Conservation (phyloP, 2,329 filamentous ascomycete genomes). For the Zymoseptoria brevis region DNA sequence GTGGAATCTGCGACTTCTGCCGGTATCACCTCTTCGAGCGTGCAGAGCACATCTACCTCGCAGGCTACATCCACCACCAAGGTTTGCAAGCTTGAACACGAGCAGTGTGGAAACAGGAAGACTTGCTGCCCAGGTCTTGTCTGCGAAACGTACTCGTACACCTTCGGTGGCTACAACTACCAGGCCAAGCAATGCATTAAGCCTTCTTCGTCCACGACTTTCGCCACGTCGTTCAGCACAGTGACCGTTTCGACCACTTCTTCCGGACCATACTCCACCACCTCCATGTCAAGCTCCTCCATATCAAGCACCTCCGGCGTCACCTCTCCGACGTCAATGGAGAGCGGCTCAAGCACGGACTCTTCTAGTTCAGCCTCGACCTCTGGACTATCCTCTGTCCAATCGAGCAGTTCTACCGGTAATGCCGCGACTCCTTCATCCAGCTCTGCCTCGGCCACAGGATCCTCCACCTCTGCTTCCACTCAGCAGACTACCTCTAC, state of each 20-base stretch:
- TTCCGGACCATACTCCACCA: background rate
- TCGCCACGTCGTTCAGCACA: background rate
- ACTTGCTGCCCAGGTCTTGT: too few species aligned
- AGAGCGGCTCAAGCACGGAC: background rate
- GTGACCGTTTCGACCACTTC: background rate
- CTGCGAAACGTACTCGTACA: too few species aligned
- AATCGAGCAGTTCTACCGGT: background rate
- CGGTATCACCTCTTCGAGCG: too few species aligned
- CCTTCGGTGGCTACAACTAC: too few species aligned
- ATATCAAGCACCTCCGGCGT: too few species aligned
- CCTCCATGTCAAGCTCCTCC: background rate
- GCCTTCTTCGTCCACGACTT: background rate
- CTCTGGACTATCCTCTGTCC: background rate
- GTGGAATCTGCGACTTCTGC: too few species aligned
- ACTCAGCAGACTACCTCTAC: background rate
- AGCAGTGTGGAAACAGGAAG: too few species aligned
- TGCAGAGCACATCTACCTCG: too few species aligned
- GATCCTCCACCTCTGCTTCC: background rate
- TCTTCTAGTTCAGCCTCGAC: background rate
- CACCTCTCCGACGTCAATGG: too few species aligned
- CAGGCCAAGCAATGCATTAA: too few species aligned
- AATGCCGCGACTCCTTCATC: background rate
- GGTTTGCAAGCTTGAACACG: too few species aligned
- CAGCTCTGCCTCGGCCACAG: background rate
- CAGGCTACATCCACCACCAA: too few species aligned